Evolutionary conservation across 1,139 yeast species (phyloP), one percentile per base, ranked within the genome.

Genomic region (Debaryomyces subglobosus): DNA sequence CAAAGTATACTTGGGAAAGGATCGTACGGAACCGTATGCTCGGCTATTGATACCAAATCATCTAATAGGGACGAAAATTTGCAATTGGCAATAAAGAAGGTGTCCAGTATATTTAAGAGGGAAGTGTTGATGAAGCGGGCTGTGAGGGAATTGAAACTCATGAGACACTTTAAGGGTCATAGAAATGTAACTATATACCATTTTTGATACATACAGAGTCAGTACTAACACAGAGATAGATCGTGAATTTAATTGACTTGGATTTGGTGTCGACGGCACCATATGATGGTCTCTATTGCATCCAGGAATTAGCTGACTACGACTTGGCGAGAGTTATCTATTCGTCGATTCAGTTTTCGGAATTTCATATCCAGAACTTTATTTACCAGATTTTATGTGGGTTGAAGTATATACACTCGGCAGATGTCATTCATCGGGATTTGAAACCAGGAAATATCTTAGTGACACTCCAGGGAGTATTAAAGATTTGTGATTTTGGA

Each of bases 401-500:
- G 0, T 65, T 89, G 43, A 86, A 86, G 62, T 89, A 88, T 61
- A 86, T 89, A 48, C 97, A 89, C 63, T 82, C 94, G 9, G 96
- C 95, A 2, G 86, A 84, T 54, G 94, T 89, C 3, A 84, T 89
- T 43, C 97, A 89, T 63, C 74, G 96, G 45, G 96, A 89, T 62
- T 74, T 89, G 54, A 89, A 89, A 62, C 97, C 96, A 0, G 92
- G 95, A 0, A 89, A 89, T 62, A 82, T 89, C 15, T 71, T 89
- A 46, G 88, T 89, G n/a, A 82, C 89, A 5, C 64, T 80, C 2
- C 82, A 81, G 47, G 96, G 97, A 0, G 72, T 69, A 10, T 65
- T 89, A 41, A 89, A 89, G 63, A 87, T 89, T 12, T 88, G 96
- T 63, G 96, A 89, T 65, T 89, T 89, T 72, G 97, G 96, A 0